Evolutionary conservation across 306 rosid species (phyloP).

Genomic region (Elaeagnus macrophylla): DNA sequence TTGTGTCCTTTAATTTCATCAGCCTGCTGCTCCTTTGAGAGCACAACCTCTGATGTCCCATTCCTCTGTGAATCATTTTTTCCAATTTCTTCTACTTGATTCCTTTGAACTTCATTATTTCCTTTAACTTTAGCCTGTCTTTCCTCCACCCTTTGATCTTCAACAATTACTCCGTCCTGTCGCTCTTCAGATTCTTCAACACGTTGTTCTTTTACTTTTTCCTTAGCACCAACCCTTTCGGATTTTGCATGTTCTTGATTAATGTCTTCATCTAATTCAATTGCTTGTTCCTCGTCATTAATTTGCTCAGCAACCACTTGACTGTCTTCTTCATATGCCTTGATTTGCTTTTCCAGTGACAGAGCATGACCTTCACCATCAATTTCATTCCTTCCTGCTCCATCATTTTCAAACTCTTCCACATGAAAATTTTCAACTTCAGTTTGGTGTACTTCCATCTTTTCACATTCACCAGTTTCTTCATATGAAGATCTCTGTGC

Average conservation of each 20-base stretch:
- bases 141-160: neutral
- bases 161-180: constrained; percentile 2
- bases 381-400: no score
- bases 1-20: neutral
- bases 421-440: neutral
- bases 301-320: no score
- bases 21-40: neutral
- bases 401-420: no score
- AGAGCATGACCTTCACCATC: no score
- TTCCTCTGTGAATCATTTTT: neutral
- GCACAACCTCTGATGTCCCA: constrained; percentile 1
- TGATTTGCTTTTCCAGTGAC: no score
- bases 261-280: no score
- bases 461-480: neutral
- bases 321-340: no score
- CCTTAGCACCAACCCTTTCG: no score
- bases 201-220: no score
- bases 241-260: no score
- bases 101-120: neutral
- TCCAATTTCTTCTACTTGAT: constrained; percentile 1
- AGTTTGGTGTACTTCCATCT: neutral
- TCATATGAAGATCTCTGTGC: neutral
- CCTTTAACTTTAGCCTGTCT: neutral
- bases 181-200: no score
- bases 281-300: no score